phyloP scores from a whole-genome alignment of 306 rosid genomes.

The Cicer judaicum region DNA sequence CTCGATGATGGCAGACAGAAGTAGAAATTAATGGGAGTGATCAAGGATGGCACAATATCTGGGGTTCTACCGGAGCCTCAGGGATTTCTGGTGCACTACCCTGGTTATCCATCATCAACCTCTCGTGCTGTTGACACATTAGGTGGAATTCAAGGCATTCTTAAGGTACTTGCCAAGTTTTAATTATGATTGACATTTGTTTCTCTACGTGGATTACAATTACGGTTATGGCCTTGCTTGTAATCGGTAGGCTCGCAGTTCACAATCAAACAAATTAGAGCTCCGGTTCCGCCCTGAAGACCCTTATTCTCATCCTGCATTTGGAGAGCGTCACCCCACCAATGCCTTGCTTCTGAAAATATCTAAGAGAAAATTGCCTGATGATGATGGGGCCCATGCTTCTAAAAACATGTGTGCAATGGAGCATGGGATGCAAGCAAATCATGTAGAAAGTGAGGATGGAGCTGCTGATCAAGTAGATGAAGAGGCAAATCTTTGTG shows the following conservation, averaged over 20 bases:
- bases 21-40: conserved; percentile 58
- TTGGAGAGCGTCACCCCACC: conserved; percentile 78
- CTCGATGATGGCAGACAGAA: conserved; percentile 29
- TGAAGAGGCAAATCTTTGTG: conserved; percentile 50
- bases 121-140: conserved; percentile 68
- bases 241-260: conserved; percentile 62
- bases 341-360: conserved; percentile 71
- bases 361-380: conserved; percentile 49
- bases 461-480: conserved; percentile 38
- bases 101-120: conserved; percentile 74
- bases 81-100: conserved; percentile 70
- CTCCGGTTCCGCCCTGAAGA: conserved; percentile 85
- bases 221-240: background rate
- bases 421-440: conserved; percentile 45
- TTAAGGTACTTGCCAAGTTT: conserved; percentile 53
- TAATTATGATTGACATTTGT: background rate
- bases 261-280: conserved; percentile 68
- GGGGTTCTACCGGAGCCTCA: conserved; percentile 62
- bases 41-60: conserved; percentile 64
- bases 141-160: conserved; percentile 71
- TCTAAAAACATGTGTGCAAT: conserved; percentile 36
- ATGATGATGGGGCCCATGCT: conserved; percentile 40
- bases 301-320: conserved; percentile 84
- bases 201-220: background rate
- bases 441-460: conserved; percentile 37